Conservation (phyloP, 164 flowering plant genomes). For the Berberis thunbergii region DNA sequence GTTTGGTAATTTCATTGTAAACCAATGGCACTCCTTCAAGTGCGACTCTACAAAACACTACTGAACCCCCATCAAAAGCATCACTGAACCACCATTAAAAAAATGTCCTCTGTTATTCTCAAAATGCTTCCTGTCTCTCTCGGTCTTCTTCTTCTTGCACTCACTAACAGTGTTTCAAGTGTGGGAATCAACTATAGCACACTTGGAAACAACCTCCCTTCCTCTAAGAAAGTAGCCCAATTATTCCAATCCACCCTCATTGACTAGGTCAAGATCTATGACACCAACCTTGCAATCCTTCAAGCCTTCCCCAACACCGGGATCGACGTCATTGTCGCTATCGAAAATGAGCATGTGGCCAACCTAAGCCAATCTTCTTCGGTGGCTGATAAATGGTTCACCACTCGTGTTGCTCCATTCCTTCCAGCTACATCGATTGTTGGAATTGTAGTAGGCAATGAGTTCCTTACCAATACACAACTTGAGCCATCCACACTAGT, state of each 20-base stretch:
- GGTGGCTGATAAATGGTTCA: constrained; percentile 46
- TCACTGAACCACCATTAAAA: too few relatives aligned
- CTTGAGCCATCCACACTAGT: constrained; percentile 22
- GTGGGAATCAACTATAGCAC: constrained; percentile 73
- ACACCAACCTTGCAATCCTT: constrained; percentile 59
- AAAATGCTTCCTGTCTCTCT: background rate
- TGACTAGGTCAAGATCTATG: constrained; percentile 62
- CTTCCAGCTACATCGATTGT: constrained; percentile 53
- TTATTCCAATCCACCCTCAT: constrained; percentile 52
- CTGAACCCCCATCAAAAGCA: too few relatives aligned
- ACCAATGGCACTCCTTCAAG: too few relatives aligned
- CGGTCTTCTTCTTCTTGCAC: background rate
- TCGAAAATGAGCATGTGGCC: constrained; percentile 38
- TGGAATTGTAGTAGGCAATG: constrained; percentile 55
- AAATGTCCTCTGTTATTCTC: background rate
- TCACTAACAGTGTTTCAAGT: constrained; percentile 10
- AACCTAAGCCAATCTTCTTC: constrained; percentile 27
- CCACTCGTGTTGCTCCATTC: constrained; percentile 40
- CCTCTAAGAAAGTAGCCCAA: constrained; percentile 50
- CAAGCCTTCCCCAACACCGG: constrained; percentile 64
- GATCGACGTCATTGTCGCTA: constrained; percentile 51
- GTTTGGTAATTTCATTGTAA: too few relatives aligned
- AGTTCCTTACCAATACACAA: constrained; percentile 28
- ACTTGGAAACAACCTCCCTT: constrained; percentile 58
- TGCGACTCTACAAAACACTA: too few relatives aligned